Conservation (phyloP, 139 green algal species). For the Closterium sp. region DNA sequence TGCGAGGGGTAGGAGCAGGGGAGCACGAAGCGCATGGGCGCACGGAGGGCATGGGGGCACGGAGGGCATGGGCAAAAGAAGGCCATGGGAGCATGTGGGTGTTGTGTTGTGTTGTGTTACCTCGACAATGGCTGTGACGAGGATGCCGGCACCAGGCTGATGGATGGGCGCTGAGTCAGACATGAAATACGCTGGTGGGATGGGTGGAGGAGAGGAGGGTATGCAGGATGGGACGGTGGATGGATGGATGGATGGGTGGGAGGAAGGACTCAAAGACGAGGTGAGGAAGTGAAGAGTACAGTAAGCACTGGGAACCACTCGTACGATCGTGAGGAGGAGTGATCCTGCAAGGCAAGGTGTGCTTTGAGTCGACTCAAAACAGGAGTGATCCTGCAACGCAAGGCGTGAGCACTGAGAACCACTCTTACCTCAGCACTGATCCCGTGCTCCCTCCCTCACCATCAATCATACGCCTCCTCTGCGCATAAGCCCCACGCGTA, state of each 20-base stretch:
- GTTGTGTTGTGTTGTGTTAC: background rate
- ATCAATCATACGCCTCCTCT: too few relatives aligned
- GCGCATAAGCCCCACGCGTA: too few relatives aligned
- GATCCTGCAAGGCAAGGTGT: background rate
- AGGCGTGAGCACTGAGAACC: too few relatives aligned
- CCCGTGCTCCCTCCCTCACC: too few relatives aligned
- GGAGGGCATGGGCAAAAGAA: background rate
- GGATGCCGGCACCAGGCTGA: background rate
- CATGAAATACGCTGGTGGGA: background rate
- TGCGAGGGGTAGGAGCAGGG: background rate
- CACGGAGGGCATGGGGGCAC: background rate
- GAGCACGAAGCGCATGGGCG: background rate
- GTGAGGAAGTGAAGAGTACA: background rate
- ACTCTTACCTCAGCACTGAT: too few relatives aligned
- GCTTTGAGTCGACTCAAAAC: too few relatives aligned
- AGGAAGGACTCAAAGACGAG: too few relatives aligned
- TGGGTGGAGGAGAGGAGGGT: background rate
- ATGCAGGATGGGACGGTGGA: background rate
- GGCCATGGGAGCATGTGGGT: background rate
- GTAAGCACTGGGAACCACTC: background rate
- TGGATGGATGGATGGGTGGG: background rate
- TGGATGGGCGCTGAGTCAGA: background rate
- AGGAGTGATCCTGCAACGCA: too few relatives aligned
- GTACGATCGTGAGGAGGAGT: background rate
- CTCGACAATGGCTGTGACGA: background rate